Evolutionary conservation across 768 basidiomycete species (phyloP).

Genomic region (Hemileccinum impolitum): DNA sequence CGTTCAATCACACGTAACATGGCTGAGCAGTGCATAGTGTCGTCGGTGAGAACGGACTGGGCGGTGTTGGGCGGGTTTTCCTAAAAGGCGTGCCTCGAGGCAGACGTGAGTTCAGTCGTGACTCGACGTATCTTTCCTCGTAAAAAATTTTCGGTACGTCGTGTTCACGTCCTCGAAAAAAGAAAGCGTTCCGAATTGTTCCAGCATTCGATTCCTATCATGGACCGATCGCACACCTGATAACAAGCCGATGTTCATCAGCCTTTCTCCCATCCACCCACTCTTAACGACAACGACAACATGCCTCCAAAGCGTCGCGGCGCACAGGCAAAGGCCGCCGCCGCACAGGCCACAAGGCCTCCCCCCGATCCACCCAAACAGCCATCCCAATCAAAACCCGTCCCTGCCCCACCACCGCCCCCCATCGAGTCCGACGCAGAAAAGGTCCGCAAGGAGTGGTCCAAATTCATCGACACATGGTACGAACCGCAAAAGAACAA

Average conservation of each 20-base stretch:
- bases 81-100: conserved; percentile 27
- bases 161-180: too few species aligned
- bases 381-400: conserved; percentile 8
- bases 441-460: conserved; percentile 32
- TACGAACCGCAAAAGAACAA: conserved; percentile 31
- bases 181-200: conserved; percentile 18
- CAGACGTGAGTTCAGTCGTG: conserved; percentile 12
- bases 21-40: too few species aligned
- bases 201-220: conserved; percentile 30
- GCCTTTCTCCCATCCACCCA: conserved; percentile 8
- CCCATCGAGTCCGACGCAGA: conserved; percentile 19
- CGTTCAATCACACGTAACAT: too few species aligned
- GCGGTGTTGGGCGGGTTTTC: background rate
- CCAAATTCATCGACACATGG: conserved; percentile 26
- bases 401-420: conserved; percentile 12
- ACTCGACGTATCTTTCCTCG: too few species aligned
- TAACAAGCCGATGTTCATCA: conserved; percentile 26
- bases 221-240: conserved; percentile 29
- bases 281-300: too few species aligned
- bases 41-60: background rate
- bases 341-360: conserved; percentile 1
- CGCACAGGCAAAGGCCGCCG: conserved; percentile 6
- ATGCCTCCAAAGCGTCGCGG: conserved; percentile 33
- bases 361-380: conserved; percentile 15
- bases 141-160: conserved; percentile 9